Evolutionary conservation across 345 rosid species (phyloP), one percentile per base, ranked within the genome.

Genomic region (Gossypium ekmanianum): DNA sequence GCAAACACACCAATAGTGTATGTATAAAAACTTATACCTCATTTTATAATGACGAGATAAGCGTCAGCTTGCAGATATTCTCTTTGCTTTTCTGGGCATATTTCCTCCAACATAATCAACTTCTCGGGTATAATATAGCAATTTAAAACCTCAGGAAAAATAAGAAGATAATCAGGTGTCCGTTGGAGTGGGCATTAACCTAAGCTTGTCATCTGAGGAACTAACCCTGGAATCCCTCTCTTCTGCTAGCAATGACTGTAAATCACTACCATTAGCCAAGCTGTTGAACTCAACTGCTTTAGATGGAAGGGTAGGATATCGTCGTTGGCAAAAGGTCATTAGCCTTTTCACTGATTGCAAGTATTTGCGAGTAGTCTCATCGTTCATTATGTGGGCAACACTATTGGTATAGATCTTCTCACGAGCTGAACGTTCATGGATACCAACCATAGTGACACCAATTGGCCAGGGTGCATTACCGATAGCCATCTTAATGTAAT

Each of bases 381-480:
- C 98, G 44, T 94, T 94, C 98, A 94, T 94, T 73, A 94, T 91
- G 84, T 92, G 98, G 62, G 97, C 98, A 29, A 94, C 98, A 85
- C 97, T 92, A 84, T 92, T 92, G 4, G 98, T 94, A 74, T 91
- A 87, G 75, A 92, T 92, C 89, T 94, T 94, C 86, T 94, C 97
- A 22, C 97, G 97, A 9, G 98, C 97, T 18, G 98, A 94, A 80
- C 97, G 95, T 78, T 94, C 98, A 50, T 94, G 98, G 78, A 94
- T 94, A 86, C 98, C 98, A 87, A 94, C 98, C 98, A 94, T 94
- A 83, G 97, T 94, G 26, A 94, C 98, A 80, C 97, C 97, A 43
- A 94, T 94, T 50, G 98, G 97, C 97, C 98, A 94, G 16, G 98
- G 98, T 10, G 97, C 98, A 78, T 92, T 94, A 7, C 98, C 98